These are phyloP conservation scores for Solanum hybrid DNA, from an alignment of 305 asterid species.

Conservation along the genomic window DNA sequence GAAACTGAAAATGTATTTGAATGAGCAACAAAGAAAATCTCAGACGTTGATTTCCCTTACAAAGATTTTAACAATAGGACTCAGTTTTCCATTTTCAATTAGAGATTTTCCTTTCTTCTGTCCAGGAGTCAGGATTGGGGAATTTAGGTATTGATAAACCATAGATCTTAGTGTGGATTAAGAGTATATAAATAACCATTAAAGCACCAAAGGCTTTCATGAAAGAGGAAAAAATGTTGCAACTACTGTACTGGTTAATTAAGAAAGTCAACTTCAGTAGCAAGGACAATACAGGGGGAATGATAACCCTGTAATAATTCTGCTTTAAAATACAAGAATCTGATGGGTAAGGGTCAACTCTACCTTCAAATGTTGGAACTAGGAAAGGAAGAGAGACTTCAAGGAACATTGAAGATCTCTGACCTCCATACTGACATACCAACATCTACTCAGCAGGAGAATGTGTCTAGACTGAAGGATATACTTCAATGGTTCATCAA, in stretches of 20 bases:
- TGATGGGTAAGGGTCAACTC: not conserved
- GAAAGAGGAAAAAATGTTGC: not conserved
- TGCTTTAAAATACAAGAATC: not conserved
- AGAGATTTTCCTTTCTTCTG: not conserved
- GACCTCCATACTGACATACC: not conserved
- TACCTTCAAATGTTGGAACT: not conserved
- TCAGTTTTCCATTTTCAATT: not conserved
- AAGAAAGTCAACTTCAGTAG: not conserved
- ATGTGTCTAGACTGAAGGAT: not conserved
- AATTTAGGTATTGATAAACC: not conserved
- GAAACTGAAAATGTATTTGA: not conserved
- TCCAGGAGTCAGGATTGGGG: not conserved
- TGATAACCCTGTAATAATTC: not conserved
- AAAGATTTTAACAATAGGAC: not conserved
- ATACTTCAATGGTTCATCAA: conserved; percentile 1
- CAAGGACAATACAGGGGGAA: not conserved
- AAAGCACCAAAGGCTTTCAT: not conserved
- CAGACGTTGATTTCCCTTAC: conserved; percentile 3
- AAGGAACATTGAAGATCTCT: not conserved
- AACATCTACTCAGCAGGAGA: not conserved
- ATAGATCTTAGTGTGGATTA: not conserved
- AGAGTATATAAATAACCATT: not conserved
- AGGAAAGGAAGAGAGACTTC: not conserved
- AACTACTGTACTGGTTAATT: not conserved
- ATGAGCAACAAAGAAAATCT: conserved; percentile 3